phyloP scores from a whole-genome alignment of 176 grass and related monocot genomes.

The Oryza australiensis region DNA sequence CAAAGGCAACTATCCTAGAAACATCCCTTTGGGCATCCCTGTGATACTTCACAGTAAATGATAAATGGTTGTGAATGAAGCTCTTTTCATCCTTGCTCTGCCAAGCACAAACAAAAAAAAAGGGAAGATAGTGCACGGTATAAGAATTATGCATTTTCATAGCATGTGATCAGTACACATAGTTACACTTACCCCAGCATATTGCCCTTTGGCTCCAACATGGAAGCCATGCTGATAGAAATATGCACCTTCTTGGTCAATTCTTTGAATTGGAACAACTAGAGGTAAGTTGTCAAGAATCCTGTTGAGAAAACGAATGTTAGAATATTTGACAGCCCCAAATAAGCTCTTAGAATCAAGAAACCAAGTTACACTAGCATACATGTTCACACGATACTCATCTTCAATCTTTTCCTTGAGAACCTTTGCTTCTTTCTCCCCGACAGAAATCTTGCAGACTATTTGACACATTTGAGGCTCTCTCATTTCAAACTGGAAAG shows the following conservation, averaged over 20 bases:
- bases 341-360: constrained; percentile 1
- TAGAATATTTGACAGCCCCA: constrained; percentile 6
- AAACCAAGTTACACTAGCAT: constrained; percentile 16
- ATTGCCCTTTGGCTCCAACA: constrained; percentile 85
- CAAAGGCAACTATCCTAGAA: constrained; percentile 83
- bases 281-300: constrained; percentile 91
- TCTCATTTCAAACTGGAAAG: constrained; percentile 83
- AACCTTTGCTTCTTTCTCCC: constrained; percentile 69
- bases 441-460: constrained; percentile 70
- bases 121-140: not conserved
- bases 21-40: constrained; percentile 69
- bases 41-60: constrained; percentile 85
- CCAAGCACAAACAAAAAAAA: constrained; percentile 13
- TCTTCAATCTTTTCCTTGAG: constrained; percentile 94
- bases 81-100: constrained; percentile 90
- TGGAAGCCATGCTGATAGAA: constrained; percentile 93
- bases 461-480: constrained; percentile 84
- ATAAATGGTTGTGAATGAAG: constrained; percentile 88
- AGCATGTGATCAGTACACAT: constrained; percentile 17
- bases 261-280: constrained; percentile 83
- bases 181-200: constrained; percentile 60
- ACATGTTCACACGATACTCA: constrained; percentile 91
- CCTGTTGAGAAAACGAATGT: constrained; percentile 41
- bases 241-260: constrained; percentile 64
- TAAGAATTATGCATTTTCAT: constrained; percentile 18